Base-by-base conservation (phyloP, 192 early-diverging fungal genomes). In the Chytriomyces sp. region DNA sequence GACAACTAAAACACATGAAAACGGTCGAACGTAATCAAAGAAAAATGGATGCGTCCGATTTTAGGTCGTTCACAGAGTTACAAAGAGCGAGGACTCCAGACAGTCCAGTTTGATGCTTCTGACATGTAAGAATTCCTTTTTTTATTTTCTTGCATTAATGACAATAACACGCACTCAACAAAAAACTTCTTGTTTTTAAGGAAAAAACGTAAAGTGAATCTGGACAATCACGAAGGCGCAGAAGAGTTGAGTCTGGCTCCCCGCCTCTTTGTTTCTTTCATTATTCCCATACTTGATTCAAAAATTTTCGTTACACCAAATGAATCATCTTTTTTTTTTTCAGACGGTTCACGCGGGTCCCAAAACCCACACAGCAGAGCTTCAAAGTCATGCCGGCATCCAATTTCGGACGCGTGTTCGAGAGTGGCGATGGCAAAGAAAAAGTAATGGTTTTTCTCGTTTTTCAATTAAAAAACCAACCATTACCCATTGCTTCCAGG, bases 1-100 rank as follows among this genome's bases (percentile, higher is more conserved):
- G 28, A 35, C n/a, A 11, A 18, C 60, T 49, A 13, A 68, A 35
- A 10, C 10, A 48, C n/a, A 50, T 45, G 9, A 18, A n/a, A 64
- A 23, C 20, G 50, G 5, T 35, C 35, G 35, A 35, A 35, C 35
- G 35, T 2, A 35, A 35, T 35, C 35, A n/a, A 92, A 53, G 91
- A 89, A 73, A 91, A 88, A 78, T 97, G 94, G 94, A 94, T 91
- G 78, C 87, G 96, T 49, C 93, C 94, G 48, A 92, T 97, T 49
- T 78, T 96, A 48, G 89, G 91, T 7, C 88, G 93, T 63, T 93
- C 92, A 75, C 82, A 88, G 26, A 89, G 91, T 77, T 94, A 94
- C 81, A 75, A 75, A 43, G 23, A 75, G 28, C 64, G 85, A 86
- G 18, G 90, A 8, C 23, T 62, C 11, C 20, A 66, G 47, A 62